Evolutionary conservation across 495 filamentous ascomycete genomes (phyloP).

Genomic region (Hypoxylon lenormandii): DNA sequence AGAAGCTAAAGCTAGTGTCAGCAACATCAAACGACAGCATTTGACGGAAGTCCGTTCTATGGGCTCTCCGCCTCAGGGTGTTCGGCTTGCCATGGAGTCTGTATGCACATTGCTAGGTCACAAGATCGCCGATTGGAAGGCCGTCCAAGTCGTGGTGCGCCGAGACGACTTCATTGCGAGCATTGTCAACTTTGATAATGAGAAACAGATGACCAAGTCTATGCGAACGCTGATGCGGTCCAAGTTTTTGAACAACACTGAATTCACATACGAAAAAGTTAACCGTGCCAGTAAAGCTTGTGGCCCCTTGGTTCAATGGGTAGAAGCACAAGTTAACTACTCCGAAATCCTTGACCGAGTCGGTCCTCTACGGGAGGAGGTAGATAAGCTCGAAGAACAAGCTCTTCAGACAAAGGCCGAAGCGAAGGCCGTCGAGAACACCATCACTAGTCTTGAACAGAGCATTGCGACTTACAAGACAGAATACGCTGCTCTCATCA

Average conservation of each 20-base stretch:
- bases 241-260: slow-evolving; percentile 88
- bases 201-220: slow-evolving; percentile 88
- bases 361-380: slow-evolving; percentile 91
- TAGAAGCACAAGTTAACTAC: slow-evolving; percentile 95
- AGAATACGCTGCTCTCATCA: slow-evolving; percentile 95
- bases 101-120: slow-evolving; percentile 95
- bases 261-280: slow-evolving; percentile 95
- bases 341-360: slow-evolving; percentile 96
- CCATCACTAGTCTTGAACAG: slow-evolving; percentile 81
- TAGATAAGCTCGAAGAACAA: slow-evolving; percentile 83
- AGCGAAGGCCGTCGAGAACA: slow-evolving; percentile 89
- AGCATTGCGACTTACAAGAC: slow-evolving; percentile 97
- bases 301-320: slow-evolving; percentile 96
- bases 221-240: slow-evolving; percentile 89
- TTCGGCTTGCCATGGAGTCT: slow-evolving; percentile 90
- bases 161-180: slow-evolving; percentile 97
- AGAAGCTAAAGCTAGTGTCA: slow-evolving; percentile 93
- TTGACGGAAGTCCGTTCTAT: slow-evolving; percentile 97
- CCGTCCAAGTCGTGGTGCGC: slow-evolving; percentile 85
- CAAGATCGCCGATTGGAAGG: slow-evolving; percentile 88
- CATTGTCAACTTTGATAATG: slow-evolving; percentile 97
- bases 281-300: slow-evolving; percentile 96
- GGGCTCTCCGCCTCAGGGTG: slow-evolving; percentile 87
- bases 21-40: slow-evolving; percentile 96
- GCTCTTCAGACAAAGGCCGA: slow-evolving; percentile 93